phyloP scores from a whole-genome alignment of 2,329 filamentous ascomycete genomes.

The Podosphaera xanthii region DNA sequence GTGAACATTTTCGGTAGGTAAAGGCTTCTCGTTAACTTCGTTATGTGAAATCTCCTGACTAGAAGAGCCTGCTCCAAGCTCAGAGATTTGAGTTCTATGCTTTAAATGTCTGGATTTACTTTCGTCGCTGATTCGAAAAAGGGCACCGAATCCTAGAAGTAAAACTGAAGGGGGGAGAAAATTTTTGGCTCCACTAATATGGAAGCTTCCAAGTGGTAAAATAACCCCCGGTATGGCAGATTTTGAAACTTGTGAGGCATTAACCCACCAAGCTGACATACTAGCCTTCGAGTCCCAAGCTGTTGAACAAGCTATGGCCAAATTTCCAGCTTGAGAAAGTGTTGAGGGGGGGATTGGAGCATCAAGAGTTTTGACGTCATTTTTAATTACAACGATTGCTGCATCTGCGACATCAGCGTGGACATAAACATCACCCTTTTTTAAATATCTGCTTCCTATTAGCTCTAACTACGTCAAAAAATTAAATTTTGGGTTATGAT shows the following conservation, averaged over 20 bases:
- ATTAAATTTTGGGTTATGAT: background rate
- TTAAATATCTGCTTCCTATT: slow-evolving; percentile 30
- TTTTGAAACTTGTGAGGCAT: slow-evolving; percentile 75
- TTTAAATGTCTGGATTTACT: slow-evolving; percentile 64
- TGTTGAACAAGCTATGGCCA: slow-evolving; percentile 64
- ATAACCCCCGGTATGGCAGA: slow-evolving; percentile 60
- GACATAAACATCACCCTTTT: slow-evolving; percentile 77
- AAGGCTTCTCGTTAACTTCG: background rate
- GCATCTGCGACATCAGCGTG: slow-evolving; percentile 77
- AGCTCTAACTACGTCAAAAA: background rate
- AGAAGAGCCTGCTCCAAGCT: background rate
- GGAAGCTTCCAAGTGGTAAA: slow-evolving; percentile 55
- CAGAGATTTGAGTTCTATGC: slow-evolving; percentile 33
- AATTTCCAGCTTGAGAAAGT: slow-evolving; percentile 65
- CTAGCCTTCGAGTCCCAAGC: slow-evolving; percentile 94
- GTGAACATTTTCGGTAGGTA: background rate
- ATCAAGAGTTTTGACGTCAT: slow-evolving; percentile 52
- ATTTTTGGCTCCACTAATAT: slow-evolving; percentile 71
- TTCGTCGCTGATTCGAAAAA: slow-evolving; percentile 76
- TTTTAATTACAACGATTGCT: slow-evolving; percentile 73
- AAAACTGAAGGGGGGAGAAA: slow-evolving; percentile 72
- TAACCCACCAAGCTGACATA: slow-evolving; percentile 93
- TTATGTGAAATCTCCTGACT: background rate
- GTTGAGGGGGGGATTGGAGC: slow-evolving; percentile 82
- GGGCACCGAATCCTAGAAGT: slow-evolving; percentile 63